Evolutionary conservation across 2,329 filamentous ascomycete genomes (phyloP).

Genomic region (Alternaria metachromatica): DNA sequence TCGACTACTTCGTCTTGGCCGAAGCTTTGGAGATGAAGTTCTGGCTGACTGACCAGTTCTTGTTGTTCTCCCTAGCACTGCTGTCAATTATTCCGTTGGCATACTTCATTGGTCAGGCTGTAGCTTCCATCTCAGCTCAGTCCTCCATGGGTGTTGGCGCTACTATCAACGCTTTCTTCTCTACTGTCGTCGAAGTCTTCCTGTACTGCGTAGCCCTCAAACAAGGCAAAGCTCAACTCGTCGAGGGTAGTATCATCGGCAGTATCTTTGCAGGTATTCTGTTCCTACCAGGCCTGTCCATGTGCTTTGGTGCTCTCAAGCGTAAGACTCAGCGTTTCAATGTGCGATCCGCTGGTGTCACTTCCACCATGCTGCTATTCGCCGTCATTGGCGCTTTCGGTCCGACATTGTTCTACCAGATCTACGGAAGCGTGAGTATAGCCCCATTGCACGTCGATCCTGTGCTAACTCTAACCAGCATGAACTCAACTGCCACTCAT

Average conservation of each 20-base stretch:
- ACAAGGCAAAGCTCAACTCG: constrained; percentile 89
- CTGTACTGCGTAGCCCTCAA: constrained; percentile 93
- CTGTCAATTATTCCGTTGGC: constrained; percentile 94
- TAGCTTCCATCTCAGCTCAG: constrained; percentile 97
- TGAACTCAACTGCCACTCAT: constrained; percentile 81
- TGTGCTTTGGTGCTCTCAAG: constrained; percentile 98
- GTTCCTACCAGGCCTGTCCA: constrained; percentile 91
- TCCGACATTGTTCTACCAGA: constrained; percentile 96
- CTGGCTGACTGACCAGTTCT: constrained; percentile 79
- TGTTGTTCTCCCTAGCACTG: constrained; percentile 83
- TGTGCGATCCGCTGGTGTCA: constrained; percentile 92
- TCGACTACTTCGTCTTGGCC: constrained; percentile 85
- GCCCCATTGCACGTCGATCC: background rate
- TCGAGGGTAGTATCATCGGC: constrained; percentile 95
- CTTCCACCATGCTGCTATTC: constrained; percentile 96
- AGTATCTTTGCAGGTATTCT: constrained; percentile 97
- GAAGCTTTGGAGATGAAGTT: constrained; percentile 71
- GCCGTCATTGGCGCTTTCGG: constrained; percentile 95
- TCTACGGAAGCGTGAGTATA: constrained; percentile 78
- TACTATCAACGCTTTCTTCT: constrained; percentile 98
- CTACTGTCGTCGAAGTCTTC: constrained; percentile 95
- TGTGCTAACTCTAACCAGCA: constrained; percentile 64
- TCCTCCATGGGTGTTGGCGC: constrained; percentile 98
- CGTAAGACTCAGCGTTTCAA: constrained; percentile 99
- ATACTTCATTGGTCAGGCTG: constrained; percentile 98